phyloP scores from a whole-genome alignment of 768 basidiomycete genomes.

The Paxillus involutus region DNA sequence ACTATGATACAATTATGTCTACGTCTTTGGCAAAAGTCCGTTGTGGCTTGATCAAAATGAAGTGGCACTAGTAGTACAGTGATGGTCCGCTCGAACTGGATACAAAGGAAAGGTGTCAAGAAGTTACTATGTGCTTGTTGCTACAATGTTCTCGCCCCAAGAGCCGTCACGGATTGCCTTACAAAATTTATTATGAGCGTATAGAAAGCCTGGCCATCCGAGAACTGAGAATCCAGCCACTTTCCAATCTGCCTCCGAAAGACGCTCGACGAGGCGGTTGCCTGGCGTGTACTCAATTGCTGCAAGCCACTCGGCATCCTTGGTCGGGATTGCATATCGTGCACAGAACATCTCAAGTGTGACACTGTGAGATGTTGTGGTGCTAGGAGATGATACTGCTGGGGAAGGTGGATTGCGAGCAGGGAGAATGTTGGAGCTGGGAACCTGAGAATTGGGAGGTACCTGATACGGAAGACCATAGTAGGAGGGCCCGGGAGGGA shows the following conservation, averaged over 20 bases:
- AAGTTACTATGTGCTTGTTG: background rate
- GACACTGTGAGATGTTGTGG: background rate
- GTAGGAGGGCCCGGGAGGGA: background rate
- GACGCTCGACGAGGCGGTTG: background rate
- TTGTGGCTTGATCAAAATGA: background rate
- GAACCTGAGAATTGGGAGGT: background rate
- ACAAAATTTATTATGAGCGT: conserved; percentile 2
- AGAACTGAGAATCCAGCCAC: background rate
- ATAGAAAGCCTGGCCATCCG: background rate
- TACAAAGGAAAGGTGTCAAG: too few relatives aligned
- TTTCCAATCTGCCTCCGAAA: background rate
- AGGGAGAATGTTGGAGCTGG: background rate
- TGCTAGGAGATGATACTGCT: background rate
- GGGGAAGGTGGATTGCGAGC: background rate
- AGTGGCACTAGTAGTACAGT: background rate
- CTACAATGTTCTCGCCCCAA: background rate
- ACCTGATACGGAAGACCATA: background rate
- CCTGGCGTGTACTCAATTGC: background rate
- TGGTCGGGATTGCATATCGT: background rate
- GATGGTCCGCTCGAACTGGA: too few relatives aligned
- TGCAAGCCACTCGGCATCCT: background rate
- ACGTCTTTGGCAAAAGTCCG: background rate
- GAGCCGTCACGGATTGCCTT: background rate
- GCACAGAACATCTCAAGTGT: background rate
- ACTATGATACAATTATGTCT: background rate